Percentiles rank a stretch among this genome's conserved stretches.
Evolutionary conservation across 352 stramenopile genomes (phyloP).

Genomic region (Peronospora belbahrii): DNA sequence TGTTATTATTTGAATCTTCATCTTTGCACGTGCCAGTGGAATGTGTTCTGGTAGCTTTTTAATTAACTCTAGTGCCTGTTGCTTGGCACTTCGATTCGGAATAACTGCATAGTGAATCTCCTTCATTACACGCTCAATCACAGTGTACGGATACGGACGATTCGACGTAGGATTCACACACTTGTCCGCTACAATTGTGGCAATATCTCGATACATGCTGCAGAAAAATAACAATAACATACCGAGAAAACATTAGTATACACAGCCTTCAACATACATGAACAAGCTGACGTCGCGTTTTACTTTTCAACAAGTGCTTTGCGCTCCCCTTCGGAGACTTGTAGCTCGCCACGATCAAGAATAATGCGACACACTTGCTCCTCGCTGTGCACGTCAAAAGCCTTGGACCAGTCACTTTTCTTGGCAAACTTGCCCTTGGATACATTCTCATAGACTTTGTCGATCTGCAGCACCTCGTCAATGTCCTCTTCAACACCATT

Average conservation of each 20-base stretch:
- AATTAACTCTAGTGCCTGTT: slow-evolving; percentile 95
- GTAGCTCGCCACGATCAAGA: slow-evolving; percentile 94
- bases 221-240: slow-evolving; percentile 1
- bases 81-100: slow-evolving; percentile 92
- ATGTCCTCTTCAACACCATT: slow-evolving; percentile 97
- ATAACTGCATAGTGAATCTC: slow-evolving; percentile 93
- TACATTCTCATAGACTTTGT: slow-evolving; percentile 96
- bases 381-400: slow-evolving; percentile 90
- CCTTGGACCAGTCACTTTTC: slow-evolving; percentile 89
- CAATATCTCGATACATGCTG: slow-evolving; percentile 92
- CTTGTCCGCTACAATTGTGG: slow-evolving; percentile 95
- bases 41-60: slow-evolving; percentile 90
- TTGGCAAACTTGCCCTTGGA: slow-evolving; percentile 95
- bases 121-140: slow-evolving; percentile 96
- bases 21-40: slow-evolving; percentile 94
- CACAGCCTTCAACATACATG: not conserved
- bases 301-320: slow-evolving; percentile 88
- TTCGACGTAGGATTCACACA: slow-evolving; percentile 95
- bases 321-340: slow-evolving; percentile 95
- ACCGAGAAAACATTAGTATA: slow-evolving; percentile 2
- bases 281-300: not conserved
- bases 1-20: slow-evolving; percentile 89
- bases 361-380: slow-evolving; percentile 90
- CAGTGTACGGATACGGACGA: slow-evolving; percentile 92
- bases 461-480: slow-evolving; percentile 96